phyloP scores from a whole-genome alignment of 257 asterid genomes.

The Nicotiana noctiflora region DNA sequence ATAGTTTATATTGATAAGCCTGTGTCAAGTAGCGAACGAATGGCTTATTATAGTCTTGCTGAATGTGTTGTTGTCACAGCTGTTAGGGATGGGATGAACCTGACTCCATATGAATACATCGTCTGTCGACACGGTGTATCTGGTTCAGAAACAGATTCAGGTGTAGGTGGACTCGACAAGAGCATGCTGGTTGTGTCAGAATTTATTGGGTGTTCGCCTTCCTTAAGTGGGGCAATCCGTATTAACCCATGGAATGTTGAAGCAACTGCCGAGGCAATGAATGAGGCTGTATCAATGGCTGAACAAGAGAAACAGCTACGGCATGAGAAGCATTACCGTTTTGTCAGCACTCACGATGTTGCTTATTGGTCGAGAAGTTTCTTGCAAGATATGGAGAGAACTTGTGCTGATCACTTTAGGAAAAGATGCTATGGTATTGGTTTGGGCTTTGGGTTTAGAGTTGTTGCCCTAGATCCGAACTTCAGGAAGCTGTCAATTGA shows the following conservation, averaged over 20 bases:
- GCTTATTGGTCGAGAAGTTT: slow-evolving; percentile 85
- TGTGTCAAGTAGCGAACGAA: slow-evolving; percentile 64
- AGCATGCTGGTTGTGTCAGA: slow-evolving; percentile 94
- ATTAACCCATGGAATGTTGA: slow-evolving; percentile 80
- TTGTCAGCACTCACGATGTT: slow-evolving; percentile 64
- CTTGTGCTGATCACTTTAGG: slow-evolving; percentile 68
- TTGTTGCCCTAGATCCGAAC: slow-evolving; percentile 73
- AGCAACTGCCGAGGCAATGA: slow-evolving; percentile 68
- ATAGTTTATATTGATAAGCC: slow-evolving; percentile 46
- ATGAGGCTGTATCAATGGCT: slow-evolving; percentile 62
- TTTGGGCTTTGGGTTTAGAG: slow-evolving; percentile 78
- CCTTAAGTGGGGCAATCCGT: slow-evolving; percentile 80
- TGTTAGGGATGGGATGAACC: slow-evolving; percentile 89
- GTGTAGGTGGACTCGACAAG: slow-evolving; percentile 56
- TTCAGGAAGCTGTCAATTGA: slow-evolving; percentile 60
- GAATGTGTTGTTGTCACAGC: slow-evolving; percentile 94
- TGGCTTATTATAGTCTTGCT: slow-evolving; percentile 83
- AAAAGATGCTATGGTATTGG: slow-evolving; percentile 80
- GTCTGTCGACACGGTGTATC: slow-evolving; percentile 72
- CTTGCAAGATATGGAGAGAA: slow-evolving; percentile 85
- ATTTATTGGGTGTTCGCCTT: slow-evolving; percentile 88
- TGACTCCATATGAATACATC: slow-evolving; percentile 84
- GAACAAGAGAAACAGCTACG: slow-evolving; percentile 67
- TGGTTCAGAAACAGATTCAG: slow-evolving; percentile 40
- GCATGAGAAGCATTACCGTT: slow-evolving; percentile 79